These are phyloP conservation scores for Echria macrotheca DNA, from an alignment of 495 filamentous ascomycete genomes.

Conservation along the genomic window DNA sequence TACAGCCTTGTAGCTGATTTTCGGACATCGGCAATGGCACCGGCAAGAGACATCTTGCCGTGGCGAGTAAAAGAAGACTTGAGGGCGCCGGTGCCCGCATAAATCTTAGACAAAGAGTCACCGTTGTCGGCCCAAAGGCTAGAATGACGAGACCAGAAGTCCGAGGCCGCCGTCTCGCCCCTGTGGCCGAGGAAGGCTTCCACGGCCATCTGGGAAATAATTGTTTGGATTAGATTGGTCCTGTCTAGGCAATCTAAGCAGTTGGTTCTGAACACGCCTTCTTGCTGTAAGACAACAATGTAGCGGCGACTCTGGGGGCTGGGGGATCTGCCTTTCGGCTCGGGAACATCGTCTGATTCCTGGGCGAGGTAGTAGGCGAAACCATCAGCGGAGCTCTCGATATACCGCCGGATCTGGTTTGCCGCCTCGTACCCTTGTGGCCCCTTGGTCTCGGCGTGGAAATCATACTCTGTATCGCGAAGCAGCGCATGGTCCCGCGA, in stretches of 20 bases:
- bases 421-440: conserved; percentile 85
- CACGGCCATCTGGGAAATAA: conserved; percentile 86
- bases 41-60: conserved; percentile 93
- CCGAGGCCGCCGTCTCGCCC: conserved; percentile 57
- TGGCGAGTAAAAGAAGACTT: conserved; percentile 94
- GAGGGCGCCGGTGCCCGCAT: conserved; percentile 91
- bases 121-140: conserved; percentile 98
- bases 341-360: conserved; percentile 47
- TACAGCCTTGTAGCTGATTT: conserved; percentile 92
- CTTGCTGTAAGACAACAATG: conserved; percentile 77
- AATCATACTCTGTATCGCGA: conserved; percentile 81
- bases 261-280: conserved; percentile 92
- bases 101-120: conserved; percentile 89
- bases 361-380: conserved; percentile 92
- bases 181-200: conserved; percentile 71
- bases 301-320: conserved; percentile 40
- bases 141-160: conserved; percentile 87
- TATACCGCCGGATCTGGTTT: conserved; percentile 64
- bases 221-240: conserved; percentile 93
- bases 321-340: conserved; percentile 9
- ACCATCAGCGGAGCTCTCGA: conserved; percentile 69
- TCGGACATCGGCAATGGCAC: conserved; percentile 87
- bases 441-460: conserved; percentile 88
- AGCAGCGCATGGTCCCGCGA: conserved; percentile 65
- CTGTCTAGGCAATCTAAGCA: conserved; percentile 94